Base-by-base conservation (phyloP, 129 eudicot species). In the Logfia minima region DNA sequence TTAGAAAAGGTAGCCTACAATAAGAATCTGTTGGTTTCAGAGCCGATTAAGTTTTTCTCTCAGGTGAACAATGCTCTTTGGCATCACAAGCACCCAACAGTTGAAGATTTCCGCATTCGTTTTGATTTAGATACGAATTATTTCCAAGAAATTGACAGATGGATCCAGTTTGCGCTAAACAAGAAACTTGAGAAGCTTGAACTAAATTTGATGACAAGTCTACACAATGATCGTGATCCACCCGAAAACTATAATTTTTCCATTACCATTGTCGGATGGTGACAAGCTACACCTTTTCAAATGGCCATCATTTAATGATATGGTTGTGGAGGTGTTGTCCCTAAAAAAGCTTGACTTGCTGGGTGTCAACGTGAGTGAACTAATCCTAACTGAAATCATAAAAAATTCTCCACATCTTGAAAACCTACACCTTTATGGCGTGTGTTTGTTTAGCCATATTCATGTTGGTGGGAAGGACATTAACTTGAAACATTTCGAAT, bases 31-130 rank as follows among this genome's bases (percentile, higher is more conserved):
- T 34, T 62, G 6, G 52, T 24, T 45, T 4, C 39, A 8, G 79
- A 75, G 66, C 65, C 73, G 37, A 32, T 7, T 39, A 81, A 78
- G 55, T 84, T 76, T 65, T 32, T 81, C 10, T 78, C 75, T 18
- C 77, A 81, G 88, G 88, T 81, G 31, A 81, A 83, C 45, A 78
- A 78, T 17, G 82, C 74, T 4, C 23, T 84, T 29, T 43, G 58
- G 41, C 18, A 51, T 73, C 81, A 79, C 66, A 61, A 29, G 26
- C 79, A 80, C 53, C 35, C 75, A 2, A 45, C 1, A 24, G 11
- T 67, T 67, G 31, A 67, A 16, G 19, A 34, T n/a, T 67, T 67
- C 51, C 28, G 71, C 28, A 67, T 35, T n/a, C 28, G 16, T 67
- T 67, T 67, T 19, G 48, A 67, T 67, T 34, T 35, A 6, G 24